Conservation (phyloP, 1,139 yeast genomes). For the Yarrowia galli region DNA sequence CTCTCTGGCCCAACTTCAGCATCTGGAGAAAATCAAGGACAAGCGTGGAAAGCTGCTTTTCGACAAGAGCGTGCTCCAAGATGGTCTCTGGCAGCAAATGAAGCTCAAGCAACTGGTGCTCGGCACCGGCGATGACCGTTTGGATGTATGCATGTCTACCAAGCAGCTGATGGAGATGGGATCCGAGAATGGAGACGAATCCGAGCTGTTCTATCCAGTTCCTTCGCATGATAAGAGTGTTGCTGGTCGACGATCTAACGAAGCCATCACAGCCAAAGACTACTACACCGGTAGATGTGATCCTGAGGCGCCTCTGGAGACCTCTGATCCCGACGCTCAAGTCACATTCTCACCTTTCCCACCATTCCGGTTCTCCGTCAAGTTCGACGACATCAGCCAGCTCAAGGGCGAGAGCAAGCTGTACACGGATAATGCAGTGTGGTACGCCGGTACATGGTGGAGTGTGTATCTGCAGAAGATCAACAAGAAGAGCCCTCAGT, state of each 20-base stretch:
- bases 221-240: slow-evolving; percentile 43
- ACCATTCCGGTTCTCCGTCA: slow-evolving; percentile 61
- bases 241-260: slow-evolving; percentile 39
- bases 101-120: slow-evolving; percentile 47
- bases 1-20: slow-evolving; percentile 56
- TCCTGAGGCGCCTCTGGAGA: slow-evolving; percentile 22
- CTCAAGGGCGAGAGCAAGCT: slow-evolving; percentile 56
- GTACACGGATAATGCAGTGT: slow-evolving; percentile 57
- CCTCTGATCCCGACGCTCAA: slow-evolving; percentile 24
- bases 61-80: slow-evolving; percentile 52
- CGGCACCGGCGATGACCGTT: slow-evolving; percentile 39
- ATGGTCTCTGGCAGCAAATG: slow-evolving; percentile 59
- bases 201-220: slow-evolving; percentile 42
- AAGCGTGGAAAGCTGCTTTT: slow-evolving; percentile 52
- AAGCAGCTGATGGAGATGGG: slow-evolving; percentile 27
- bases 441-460: slow-evolving; percentile 69
- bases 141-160: slow-evolving; percentile 39
- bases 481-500: slow-evolving; percentile 55
- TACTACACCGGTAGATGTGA: slow-evolving; percentile 19
- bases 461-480: slow-evolving; percentile 60
- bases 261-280: slow-evolving; percentile 8
- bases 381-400: slow-evolving; percentile 57
- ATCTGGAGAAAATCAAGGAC: slow-evolving; percentile 54
- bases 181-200: slow-evolving; percentile 36
- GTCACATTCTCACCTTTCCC: slow-evolving; percentile 54